Evolutionary conservation across 257 asterid genomes (phyloP).

Genomic region (Nicotiana obtusifolia): DNA sequence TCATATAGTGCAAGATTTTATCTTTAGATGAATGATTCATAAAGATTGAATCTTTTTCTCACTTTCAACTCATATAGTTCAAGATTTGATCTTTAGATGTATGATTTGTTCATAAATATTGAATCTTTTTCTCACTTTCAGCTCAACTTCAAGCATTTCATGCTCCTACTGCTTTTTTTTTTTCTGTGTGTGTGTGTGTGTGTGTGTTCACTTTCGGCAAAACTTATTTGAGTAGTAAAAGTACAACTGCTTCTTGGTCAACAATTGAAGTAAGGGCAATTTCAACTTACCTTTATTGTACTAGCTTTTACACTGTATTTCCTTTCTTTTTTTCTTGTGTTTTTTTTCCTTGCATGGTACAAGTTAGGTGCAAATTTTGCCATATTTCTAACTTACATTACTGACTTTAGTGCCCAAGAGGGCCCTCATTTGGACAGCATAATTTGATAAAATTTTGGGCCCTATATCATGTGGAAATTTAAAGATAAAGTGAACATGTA

Average conservation of each 20-base stretch:
- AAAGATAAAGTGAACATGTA: constrained; percentile 15
- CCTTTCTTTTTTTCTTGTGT: constrained; percentile 16
- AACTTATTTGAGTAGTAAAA: neutral
- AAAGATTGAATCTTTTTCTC: neutral
- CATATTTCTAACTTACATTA: constrained; percentile 11
- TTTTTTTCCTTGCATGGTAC: constrained; percentile 22
- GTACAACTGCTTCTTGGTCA: neutral
- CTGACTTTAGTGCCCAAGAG: constrained; percentile 33
- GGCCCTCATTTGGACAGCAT: constrained; percentile 34
- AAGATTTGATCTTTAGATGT: neutral
- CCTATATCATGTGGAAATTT: constrained; percentile 31
- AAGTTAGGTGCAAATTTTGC: constrained; percentile 24
- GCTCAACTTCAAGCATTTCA: neutral
- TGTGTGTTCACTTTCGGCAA: neutral
- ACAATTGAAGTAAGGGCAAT: neutral
- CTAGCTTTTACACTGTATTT: neutral
- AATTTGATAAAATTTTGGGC: constrained; percentile 28
- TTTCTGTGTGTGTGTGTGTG: neutral
- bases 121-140: neutral
- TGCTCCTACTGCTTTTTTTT: neutral
- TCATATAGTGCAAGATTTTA: neutral
- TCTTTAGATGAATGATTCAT: neutral
- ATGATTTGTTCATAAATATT: neutral
- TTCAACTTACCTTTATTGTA: neutral
- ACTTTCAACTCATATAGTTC: neutral